These are phyloP conservation scores for Pseudognaphalium luteoalbum DNA, from an alignment of 129 eudicot genomes.

Conservation along the genomic window DNA sequence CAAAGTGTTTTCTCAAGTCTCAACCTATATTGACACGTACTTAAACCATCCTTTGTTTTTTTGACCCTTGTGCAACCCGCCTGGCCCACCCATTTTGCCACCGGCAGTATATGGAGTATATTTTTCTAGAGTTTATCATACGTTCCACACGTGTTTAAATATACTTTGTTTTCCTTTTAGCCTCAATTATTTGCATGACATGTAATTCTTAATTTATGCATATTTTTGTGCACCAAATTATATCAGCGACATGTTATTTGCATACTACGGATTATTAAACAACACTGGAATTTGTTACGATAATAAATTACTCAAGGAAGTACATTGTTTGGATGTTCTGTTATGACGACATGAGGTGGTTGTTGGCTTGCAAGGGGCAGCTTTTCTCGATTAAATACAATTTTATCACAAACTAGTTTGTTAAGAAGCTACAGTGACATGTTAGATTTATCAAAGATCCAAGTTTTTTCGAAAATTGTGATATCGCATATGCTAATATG, in stretches of 20 bases:
- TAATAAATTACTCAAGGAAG: not conserved
- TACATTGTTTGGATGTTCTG: not conserved
- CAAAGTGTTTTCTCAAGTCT: not conserved
- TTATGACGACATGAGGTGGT: not conserved
- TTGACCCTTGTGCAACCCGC: not conserved
- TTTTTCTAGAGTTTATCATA: not conserved
- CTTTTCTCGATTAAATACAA: not conserved
- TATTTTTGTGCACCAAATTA: not conserved
- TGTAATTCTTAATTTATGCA: not conserved
- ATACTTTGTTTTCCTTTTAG: not conserved
- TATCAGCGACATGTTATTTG: not conserved
- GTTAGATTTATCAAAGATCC: not conserved
- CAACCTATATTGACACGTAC: not conserved
- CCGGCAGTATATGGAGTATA: not conserved
- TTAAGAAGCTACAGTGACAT: not conserved
- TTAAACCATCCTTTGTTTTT: not conserved
- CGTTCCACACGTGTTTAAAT: not conserved
- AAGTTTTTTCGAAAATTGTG: not conserved
- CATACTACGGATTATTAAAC: not conserved
- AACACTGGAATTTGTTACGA: not conserved
- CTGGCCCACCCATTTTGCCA: not conserved
- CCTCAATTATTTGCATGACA: not conserved
- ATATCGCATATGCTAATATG: conserved; percentile 26
- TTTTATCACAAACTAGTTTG: too few relatives aligned
- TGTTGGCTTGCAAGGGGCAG: not conserved